Percentiles rank a stretch among this genome's conserved stretches.
Conservation (phyloP, 2,329 filamentous ascomycete genomes). For the Sarocladium brachiariae region DNA sequence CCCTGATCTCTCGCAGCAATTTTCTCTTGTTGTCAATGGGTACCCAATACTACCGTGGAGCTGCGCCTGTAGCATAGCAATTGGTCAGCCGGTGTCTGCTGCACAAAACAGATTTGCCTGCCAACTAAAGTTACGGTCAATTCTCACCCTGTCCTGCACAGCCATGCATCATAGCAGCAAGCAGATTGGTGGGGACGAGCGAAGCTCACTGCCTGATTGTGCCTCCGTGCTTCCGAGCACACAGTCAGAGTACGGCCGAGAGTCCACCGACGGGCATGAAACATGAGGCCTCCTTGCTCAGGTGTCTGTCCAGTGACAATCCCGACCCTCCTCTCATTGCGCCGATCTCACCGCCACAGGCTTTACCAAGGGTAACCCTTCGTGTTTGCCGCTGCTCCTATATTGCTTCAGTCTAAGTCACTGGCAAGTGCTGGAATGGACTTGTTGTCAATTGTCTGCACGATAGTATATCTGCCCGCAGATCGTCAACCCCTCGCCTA, state of each 20-base stretch:
- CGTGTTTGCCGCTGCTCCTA: neutral
- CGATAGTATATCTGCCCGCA: neutral
- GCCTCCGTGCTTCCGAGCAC: constrained; percentile 11
- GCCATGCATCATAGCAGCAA: constrained; percentile 15
- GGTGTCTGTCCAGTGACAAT: neutral
- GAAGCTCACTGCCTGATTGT: constrained; percentile 19
- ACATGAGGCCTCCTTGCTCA: constrained; percentile 15
- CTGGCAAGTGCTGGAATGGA: constrained; percentile 2
- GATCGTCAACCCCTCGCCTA: neutral
- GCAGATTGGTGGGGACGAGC: constrained; percentile 25
- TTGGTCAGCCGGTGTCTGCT: no score
- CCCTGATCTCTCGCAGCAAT: constrained; percentile 14
- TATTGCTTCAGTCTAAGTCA: neutral
- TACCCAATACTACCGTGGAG: constrained; percentile 1
- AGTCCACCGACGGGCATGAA: constrained; percentile 28
- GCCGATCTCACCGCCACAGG: neutral
- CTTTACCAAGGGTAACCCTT: neutral
- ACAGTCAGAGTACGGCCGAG: constrained; percentile 30
- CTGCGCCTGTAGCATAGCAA: no score
- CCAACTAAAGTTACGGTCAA: no score
- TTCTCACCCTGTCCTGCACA: neutral
- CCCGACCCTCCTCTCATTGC: neutral
- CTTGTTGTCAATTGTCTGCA: neutral
- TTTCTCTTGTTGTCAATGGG: constrained; percentile 11
- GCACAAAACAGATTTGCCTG: neutral